Evolutionary conservation across 1,139 yeast genomes (phyloP), one percentile per base, ranked within the genome.

Genomic region (Candida sanyaensis): DNA sequence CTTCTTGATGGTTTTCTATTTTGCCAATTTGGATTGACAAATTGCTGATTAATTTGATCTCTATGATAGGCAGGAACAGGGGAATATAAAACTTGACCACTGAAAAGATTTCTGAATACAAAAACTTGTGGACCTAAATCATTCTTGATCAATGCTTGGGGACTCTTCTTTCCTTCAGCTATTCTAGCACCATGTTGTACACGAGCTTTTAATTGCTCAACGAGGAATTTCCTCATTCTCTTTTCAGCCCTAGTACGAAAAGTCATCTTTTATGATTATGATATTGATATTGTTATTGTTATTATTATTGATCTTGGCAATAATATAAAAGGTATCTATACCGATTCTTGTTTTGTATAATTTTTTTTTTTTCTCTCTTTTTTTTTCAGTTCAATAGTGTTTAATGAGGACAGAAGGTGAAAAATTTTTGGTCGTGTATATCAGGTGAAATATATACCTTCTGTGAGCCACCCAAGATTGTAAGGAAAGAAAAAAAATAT

Each of bases 1-100:
- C 98, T 84, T 59, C 84, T 74, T 51, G 79, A 69, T 5, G 98
- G 98, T 58, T 79, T 81, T 61, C 88, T 77, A 72, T 92, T 91
- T 63, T 88, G 86, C 96, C 96, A 89, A 73, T 88, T 88, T 40
- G 96, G 96, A 60, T 87, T 78, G 49, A 77, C 75, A 63, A 87
- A 88, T 64, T 83, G 90, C 55, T 75, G 77, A 54, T 83, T 83
- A 58, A 89, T 84, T 65, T 91, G 92, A 55, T 82, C 83, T 55
- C 81, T 82, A 63, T 83, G 86, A 58, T 75, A 77, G 32, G 80
- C 83, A 17, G 95, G 96, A 26, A 88, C 82, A 67, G 91, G 97
- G 2, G 97, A 85, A 66, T 90, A 92, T 40, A 89, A 69, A 21
- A 91, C 95, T 70, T 92, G 97, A 6, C 97, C 97, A 37, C 87